A percentile compares a stretch with the other conserved stretches of the same genome.
Conservation (phyloP, 805 yeast species). For the Lipomyces anomalus region DNA sequence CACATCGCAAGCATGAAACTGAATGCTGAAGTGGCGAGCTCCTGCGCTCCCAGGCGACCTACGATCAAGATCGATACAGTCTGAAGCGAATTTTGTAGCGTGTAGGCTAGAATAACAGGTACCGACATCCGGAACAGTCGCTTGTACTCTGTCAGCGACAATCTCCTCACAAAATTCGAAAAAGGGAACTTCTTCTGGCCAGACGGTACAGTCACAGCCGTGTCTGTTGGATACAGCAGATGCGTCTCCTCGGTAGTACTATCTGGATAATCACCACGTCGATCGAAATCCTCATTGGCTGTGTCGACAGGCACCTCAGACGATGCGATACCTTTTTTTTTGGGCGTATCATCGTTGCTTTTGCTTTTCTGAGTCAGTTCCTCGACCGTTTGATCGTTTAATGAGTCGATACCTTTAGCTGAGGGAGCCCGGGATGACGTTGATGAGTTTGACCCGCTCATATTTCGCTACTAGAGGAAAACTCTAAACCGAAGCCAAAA, state of each 20-base stretch:
- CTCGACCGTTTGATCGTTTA: too few species aligned
- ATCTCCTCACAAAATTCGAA: conserved; percentile 2
- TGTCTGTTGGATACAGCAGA: not conserved
- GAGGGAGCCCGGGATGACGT: too few species aligned
- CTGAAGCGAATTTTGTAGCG: conserved; percentile 27
- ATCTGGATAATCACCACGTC: too few species aligned
- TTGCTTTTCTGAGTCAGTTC: too few species aligned
- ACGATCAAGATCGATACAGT: conserved; percentile 25
- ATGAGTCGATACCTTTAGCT: too few species aligned
- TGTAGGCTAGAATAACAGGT: conserved; percentile 26
- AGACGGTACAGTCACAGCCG: not conserved
- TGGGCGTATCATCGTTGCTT: too few species aligned
- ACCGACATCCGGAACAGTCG: conserved; percentile 22
- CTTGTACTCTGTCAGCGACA: conserved; percentile 17
- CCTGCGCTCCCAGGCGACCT: conserved; percentile 25
- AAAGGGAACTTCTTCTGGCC: not conserved
- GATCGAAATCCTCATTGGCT: too few species aligned
- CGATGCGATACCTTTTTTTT: too few species aligned
- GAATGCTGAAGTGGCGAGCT: conserved; percentile 26
- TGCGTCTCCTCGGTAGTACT: not conserved
- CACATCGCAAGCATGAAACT: conserved; percentile 28
- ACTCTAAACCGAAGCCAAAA: too few species aligned
- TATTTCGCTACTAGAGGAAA: too few species aligned
- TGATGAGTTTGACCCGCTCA: too few species aligned
- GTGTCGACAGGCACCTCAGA: too few species aligned